Base-by-base conservation (phyloP, 805 yeast genomes). In the Saturnispora kantuleensis region DNA sequence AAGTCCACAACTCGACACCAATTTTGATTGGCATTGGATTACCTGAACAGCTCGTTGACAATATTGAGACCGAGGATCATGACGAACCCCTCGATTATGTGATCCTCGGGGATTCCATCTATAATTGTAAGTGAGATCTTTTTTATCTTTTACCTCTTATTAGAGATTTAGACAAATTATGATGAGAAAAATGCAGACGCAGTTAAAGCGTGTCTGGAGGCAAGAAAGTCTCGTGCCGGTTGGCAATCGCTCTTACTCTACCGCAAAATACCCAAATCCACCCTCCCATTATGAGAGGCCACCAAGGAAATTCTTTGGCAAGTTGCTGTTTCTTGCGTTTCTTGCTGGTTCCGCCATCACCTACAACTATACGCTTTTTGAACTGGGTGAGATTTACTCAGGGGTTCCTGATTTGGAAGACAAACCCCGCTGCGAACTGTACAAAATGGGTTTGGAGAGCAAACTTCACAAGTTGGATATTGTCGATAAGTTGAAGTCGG, bases 11-110 rank as follows among this genome's bases (percentile, higher is more conserved):
- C 34, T 37, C 52, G 13, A 50, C 38, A 13, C 82, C 83, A 0
- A 58, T 56, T 31, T 53, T 78, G 31, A 56, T 85, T 1, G 95
- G 89, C 0, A 58, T 83, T 3, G 87, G 87, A 0, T 63, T 84
- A n/a, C 49, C 60, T 11, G 79, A 78, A 53, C 95, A 85, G 56
- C 49, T 83, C 18, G 71, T 82, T 0, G 50, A 50, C 5, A 62
- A 63, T 0, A 57, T 82, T 10, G 85, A 85, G 0, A 47, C 62
- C 1, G 93, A 83, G 50, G 63, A 54, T 1, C 90, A 83, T 50
- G 95, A 85, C 55, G 74, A 76, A 61, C 43, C 45, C 1, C 58
- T 85, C 41, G 81, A 86, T 60, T 66, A 64, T 2, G 67, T 84
- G 0, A 61, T 84, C 1, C 61, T 74, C 0, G 73, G 65, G 7